Percentiles rank a stretch among this genome's conserved stretches.
Evolutionary conservation across 305 asterid genomes (phyloP).

Genomic region (Solanum hybrid): DNA sequence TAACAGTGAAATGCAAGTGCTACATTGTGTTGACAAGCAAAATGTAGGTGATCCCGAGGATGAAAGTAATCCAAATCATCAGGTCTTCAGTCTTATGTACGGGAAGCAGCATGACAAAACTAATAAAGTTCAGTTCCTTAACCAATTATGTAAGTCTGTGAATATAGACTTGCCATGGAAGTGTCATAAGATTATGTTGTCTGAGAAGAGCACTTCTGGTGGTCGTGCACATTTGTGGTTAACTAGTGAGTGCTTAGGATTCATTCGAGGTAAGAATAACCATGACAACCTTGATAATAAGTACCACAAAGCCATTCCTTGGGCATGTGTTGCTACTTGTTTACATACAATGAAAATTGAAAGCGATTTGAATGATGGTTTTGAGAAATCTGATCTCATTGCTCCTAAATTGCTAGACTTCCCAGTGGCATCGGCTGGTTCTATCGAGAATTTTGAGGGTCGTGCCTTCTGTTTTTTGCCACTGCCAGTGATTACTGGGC

Average conservation of each 20-base stretch:
- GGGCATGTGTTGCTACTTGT: constrained; percentile 91
- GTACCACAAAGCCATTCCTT: constrained; percentile 64
- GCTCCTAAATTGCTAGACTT: constrained; percentile 37
- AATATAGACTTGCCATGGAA: constrained; percentile 64
- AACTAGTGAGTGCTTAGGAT: constrained; percentile 75
- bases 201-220: constrained; percentile 59
- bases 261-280: constrained; percentile 35
- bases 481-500: constrained; percentile 82
- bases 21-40: constrained; percentile 70
- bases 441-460: constrained; percentile 53
- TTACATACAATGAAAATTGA: constrained; percentile 42
- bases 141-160: constrained; percentile 55
- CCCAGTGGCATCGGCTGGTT: constrained; percentile 30
- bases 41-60: constrained; percentile 49
- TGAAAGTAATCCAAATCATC: constrained; percentile 52
- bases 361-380: constrained; percentile 20
- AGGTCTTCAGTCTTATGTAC: constrained; percentile 56
- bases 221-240: constrained; percentile 66
- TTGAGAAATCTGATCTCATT: constrained; percentile 29
- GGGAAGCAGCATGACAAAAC: constrained; percentile 46
- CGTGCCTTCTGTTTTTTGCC: constrained; percentile 97
- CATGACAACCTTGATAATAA: constrained; percentile 41
- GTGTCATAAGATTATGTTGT: constrained; percentile 79
- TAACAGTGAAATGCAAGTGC: constrained; percentile 71
- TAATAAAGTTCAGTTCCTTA: constrained; percentile 59